A percentile compares a stretch with the other conserved stretches of the same genome.
phyloP scores from a whole-genome alignment of 2,329 filamentous ascomycete species.

The Botrytis porri region DNA sequence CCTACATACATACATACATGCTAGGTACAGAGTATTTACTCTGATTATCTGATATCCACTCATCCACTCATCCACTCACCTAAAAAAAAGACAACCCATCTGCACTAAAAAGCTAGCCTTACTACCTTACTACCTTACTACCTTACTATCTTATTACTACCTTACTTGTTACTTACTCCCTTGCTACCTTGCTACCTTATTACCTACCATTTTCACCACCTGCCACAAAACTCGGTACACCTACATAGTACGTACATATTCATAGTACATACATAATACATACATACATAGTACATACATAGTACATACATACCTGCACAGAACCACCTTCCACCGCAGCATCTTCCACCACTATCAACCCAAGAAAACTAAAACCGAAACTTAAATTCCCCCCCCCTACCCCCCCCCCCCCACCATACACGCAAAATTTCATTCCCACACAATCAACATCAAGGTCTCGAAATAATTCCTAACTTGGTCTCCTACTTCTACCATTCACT shows the following conservation, averaged over 20 bases:
- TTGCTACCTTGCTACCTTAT: not conserved
- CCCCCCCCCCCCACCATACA: not conserved
- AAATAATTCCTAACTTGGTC: not conserved
- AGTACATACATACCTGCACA: too few species aligned
- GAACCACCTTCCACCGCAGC: not conserved
- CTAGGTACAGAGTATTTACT: not conserved
- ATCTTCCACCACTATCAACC: not conserved
- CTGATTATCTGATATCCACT: not conserved
- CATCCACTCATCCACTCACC: not conserved
- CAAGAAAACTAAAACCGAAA: not conserved
- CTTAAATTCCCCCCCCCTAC: not conserved
- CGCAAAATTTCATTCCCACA: not conserved
- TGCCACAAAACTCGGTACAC: too few species aligned
- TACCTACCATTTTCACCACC: not conserved
- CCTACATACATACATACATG: not conserved
- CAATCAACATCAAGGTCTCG: not conserved
- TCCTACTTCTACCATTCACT: constrained; percentile 4
- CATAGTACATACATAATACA: too few species aligned
- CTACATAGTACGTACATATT: too few species aligned
- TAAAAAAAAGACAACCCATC: not conserved
- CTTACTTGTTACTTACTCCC: too few species aligned
- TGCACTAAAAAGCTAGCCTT: not conserved
- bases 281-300: too few species aligned
- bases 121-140: too few species aligned
- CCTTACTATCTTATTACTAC: too few species aligned